These are phyloP conservation scores for Ceratocystis eucalypticola DNA, from an alignment of 2,329 filamentous ascomycete species.

Conservation along the genomic window DNA sequence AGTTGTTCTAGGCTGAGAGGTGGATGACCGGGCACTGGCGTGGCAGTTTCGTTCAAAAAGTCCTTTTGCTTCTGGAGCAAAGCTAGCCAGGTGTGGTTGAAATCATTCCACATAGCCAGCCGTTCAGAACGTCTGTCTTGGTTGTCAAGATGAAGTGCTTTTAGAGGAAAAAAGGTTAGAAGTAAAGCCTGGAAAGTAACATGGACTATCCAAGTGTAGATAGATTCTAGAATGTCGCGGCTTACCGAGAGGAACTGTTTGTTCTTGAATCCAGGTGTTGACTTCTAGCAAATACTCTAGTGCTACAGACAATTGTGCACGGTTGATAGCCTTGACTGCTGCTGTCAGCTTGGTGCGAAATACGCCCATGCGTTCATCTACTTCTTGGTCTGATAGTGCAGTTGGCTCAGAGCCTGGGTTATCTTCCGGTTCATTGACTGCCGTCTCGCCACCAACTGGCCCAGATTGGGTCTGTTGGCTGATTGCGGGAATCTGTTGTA, in stretches of 20 bases:
- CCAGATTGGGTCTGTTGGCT: not conserved
- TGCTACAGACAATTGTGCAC: not conserved
- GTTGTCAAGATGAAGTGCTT: constrained; percentile 20
- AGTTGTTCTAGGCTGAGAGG: constrained; percentile 50
- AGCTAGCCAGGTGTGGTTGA: constrained; percentile 84
- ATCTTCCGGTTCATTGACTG: not conserved
- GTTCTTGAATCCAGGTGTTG: not conserved
- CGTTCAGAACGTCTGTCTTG: constrained; percentile 37
- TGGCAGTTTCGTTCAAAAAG: constrained; percentile 47
- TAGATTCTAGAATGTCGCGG: not conserved
- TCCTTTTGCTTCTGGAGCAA: constrained; percentile 76
- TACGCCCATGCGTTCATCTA: constrained; percentile 1
- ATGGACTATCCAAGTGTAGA: not conserved
- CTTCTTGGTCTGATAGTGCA: constrained; percentile 7
- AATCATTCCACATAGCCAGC: constrained; percentile 80
- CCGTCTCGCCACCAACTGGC: constrained; percentile 1
- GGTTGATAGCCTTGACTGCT: not conserved
- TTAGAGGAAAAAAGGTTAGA: not conserved
- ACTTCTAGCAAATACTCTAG: not conserved
- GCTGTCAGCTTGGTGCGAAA: not conserved
- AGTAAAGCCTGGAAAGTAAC: not conserved
- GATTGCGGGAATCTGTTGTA: not conserved
- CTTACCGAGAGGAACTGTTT: constrained; percentile 11
- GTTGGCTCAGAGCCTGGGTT: not conserved
- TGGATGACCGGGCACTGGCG: constrained; percentile 43